These are phyloP conservation scores for Colletotrichum ledebouriae DNA, from an alignment of 2,329 filamentous ascomycete genomes.

Conservation along the genomic window DNA sequence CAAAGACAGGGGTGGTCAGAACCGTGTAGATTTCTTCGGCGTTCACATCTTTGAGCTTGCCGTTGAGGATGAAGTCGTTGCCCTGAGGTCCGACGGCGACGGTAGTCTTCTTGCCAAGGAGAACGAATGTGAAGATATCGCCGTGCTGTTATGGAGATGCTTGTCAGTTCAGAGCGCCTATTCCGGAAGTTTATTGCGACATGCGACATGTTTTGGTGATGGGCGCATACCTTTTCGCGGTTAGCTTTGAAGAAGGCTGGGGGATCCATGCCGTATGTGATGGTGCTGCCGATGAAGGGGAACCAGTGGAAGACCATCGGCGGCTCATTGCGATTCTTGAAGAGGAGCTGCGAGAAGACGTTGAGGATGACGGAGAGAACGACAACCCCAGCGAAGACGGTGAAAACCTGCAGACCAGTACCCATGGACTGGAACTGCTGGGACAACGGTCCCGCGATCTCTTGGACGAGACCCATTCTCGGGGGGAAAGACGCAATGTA, in stretches of 20 bases:
- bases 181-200: constrained; percentile 10
- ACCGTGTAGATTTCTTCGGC: constrained; percentile 92
- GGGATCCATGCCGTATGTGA: constrained; percentile 95
- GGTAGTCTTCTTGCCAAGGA: constrained; percentile 90
- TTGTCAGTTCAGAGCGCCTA: constrained; percentile 22
- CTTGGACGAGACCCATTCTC: constrained; percentile 69
- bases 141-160: constrained; percentile 71
- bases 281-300: constrained; percentile 88
- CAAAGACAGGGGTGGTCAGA: constrained; percentile 80
- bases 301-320: constrained; percentile 86
- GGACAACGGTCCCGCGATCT: constrained; percentile 63
- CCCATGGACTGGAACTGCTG: constrained; percentile 64
- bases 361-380: constrained; percentile 78
- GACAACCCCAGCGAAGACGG: constrained; percentile 60
- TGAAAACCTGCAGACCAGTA: constrained; percentile 61
- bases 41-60: constrained; percentile 89
- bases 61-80: constrained; percentile 93
- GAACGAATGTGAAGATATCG: constrained; percentile 89
- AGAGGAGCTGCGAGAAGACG: constrained; percentile 82
- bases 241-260: constrained; percentile 85
- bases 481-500: constrained; percentile 41
- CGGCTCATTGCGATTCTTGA: constrained; percentile 85
- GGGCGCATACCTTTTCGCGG: constrained; percentile 76
- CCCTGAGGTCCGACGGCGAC: constrained; percentile 85
- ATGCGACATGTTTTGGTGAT: background rate